phyloP scores from a whole-genome alignment of 148 eudicot species.

The Hydrangea macrophylla region DNA sequence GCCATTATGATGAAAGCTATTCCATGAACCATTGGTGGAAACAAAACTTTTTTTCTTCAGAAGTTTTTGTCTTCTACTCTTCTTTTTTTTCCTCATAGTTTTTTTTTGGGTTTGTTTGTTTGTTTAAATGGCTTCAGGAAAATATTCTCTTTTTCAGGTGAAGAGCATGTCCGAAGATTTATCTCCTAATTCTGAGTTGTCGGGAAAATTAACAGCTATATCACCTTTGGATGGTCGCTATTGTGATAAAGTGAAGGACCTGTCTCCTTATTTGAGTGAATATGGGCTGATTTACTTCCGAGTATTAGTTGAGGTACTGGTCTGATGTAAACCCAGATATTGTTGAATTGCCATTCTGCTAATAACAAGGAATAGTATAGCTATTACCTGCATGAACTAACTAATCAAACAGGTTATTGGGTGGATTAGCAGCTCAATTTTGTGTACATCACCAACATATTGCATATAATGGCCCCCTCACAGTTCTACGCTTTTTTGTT shows the following conservation, averaged over 20 bases:
- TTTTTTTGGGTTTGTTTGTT: not conserved
- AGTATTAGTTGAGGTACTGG: constrained; percentile 69
- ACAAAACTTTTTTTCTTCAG: too few relatives aligned
- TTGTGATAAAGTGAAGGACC: constrained; percentile 72
- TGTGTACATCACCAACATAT: too few relatives aligned
- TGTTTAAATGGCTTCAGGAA: too few relatives aligned
- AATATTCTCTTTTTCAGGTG: constrained; percentile 28
- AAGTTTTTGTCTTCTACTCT: not conserved
- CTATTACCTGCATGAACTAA: too few relatives aligned
- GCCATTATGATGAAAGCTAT: too few relatives aligned
- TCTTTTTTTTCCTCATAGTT: not conserved
- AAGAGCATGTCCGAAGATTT: constrained; percentile 30
- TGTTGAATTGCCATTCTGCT: not conserved
- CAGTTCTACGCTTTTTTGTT: too few relatives aligned
- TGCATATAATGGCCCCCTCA: too few relatives aligned
- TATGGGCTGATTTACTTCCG: constrained; percentile 74
- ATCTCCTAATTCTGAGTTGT: constrained; percentile 48
- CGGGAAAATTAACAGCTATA: constrained; percentile 54
- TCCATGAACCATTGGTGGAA: too few relatives aligned
- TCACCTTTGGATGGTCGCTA: constrained; percentile 90
- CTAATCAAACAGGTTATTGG: too few relatives aligned
- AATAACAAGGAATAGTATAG: too few relatives aligned
- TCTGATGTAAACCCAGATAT: not conserved
- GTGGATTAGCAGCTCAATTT: too few relatives aligned
- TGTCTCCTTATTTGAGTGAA: constrained; percentile 84